Evolutionary conservation across 1,284 basidiomycete species (phyloP).

Genomic region (Athelia sp.): DNA sequence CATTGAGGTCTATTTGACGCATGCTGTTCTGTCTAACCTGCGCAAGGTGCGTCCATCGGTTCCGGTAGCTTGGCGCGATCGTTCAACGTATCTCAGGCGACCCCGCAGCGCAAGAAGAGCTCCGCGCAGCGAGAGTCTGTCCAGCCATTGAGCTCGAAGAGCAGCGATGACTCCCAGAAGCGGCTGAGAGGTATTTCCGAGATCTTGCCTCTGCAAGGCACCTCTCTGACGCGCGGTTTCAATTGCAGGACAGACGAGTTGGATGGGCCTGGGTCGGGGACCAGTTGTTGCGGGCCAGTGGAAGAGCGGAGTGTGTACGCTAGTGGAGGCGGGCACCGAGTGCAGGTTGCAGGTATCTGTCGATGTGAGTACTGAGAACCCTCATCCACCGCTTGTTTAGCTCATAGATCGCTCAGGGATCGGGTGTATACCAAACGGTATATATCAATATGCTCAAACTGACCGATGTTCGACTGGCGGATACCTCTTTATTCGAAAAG

Average conservation of each 20-base stretch:
- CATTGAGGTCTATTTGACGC: conserved; percentile 63
- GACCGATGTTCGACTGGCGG: conserved; percentile 67
- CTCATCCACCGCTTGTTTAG: background rate
- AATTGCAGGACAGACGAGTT: conserved; percentile 61
- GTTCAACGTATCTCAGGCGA: conserved; percentile 17
- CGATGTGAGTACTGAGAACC: conserved; percentile 44
- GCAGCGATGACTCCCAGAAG: conserved; percentile 34
- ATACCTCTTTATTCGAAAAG: conserved; percentile 66
- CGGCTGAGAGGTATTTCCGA: conserved; percentile 54
- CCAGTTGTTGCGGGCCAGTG: conserved; percentile 53
- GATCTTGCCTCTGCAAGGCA: background rate
- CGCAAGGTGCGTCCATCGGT: conserved; percentile 46
- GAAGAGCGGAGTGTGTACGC: conserved; percentile 64
- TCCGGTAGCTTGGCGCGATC: conserved; percentile 3
- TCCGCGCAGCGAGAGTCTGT: conserved; percentile 38
- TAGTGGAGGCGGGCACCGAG: conserved; percentile 60
- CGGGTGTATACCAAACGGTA: conserved; percentile 65
- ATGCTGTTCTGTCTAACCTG: conserved; percentile 41
- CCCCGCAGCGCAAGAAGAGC: conserved; percentile 40
- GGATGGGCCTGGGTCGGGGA: conserved; percentile 57
- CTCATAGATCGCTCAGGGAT: conserved; percentile 32
- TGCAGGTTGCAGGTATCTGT: conserved; percentile 69
- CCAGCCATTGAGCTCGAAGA: conserved; percentile 19
- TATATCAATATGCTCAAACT: conserved; percentile 67
- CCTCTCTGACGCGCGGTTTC: conserved; percentile 4